Evolutionary conservation across 495 filamentous ascomycete species (phyloP).

Genomic region (Daldinia loculata): DNA sequence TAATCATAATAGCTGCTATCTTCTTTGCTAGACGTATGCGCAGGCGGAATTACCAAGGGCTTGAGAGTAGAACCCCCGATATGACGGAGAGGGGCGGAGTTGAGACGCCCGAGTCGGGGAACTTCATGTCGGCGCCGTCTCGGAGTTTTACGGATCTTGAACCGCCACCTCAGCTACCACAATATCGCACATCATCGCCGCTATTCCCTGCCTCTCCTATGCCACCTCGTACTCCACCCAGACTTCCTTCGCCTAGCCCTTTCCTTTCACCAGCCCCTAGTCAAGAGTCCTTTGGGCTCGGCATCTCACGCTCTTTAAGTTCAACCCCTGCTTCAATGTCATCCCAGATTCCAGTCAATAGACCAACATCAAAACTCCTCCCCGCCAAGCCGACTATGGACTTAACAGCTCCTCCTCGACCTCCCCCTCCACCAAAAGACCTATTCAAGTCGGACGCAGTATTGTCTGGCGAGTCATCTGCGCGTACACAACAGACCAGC

Average conservation of each 20-base stretch:
- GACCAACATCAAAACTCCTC: conserved; percentile 27
- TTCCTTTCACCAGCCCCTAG: conserved; percentile 28
- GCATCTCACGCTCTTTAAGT: conserved; percentile 49
- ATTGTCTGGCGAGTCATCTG: conserved; percentile 19
- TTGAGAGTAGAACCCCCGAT: conserved; percentile 52
- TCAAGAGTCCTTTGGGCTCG: conserved; percentile 53
- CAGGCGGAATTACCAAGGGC: conserved; percentile 45
- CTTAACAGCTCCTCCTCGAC: conserved; percentile 29
- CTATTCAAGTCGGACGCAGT: conserved; percentile 44
- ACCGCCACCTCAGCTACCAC: conserved; percentile 18
- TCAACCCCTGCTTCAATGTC: conserved; percentile 25
- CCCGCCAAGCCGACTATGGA: conserved; percentile 26
- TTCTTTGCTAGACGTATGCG: conserved; percentile 53
- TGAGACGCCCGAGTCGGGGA: conserved; percentile 30
- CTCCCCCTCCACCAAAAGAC: conserved; percentile 14
- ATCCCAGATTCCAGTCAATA: conserved; percentile 13
- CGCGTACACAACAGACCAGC: conserved; percentile 33
- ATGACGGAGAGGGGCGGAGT: conserved; percentile 44
- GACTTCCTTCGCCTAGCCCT: conserved; percentile 36
- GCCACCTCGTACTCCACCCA: conserved; percentile 23
- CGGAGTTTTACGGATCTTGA: conserved; percentile 16
- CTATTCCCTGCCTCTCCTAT: conserved; percentile 13
- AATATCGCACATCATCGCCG: conserved; percentile 25
- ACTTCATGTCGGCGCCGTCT: conserved; percentile 25
- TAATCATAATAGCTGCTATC: conserved; percentile 52